Conservation (phyloP, 805 yeast species). For the Jamesozyma hellenica region DNA sequence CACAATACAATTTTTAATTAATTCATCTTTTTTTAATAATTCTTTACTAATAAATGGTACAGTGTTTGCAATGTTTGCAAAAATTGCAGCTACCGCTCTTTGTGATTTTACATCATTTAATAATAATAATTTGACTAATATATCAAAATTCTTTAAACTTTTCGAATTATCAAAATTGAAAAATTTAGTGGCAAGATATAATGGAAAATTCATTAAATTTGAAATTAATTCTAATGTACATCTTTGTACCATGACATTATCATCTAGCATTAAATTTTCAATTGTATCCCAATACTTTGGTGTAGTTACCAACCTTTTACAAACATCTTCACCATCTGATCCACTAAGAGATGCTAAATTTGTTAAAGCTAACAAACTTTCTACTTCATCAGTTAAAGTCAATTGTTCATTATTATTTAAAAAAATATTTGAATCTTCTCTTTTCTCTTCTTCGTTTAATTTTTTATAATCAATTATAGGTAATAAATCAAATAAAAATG, state of each 20-base stretch:
- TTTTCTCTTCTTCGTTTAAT: slow-evolving; percentile 2
- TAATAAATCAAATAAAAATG: slow-evolving; percentile 37
- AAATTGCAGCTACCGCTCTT: slow-evolving; percentile 31
- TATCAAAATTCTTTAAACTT: slow-evolving; percentile 33
- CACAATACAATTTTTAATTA: slow-evolving; percentile 19
- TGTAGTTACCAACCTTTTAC: slow-evolving; percentile 23
- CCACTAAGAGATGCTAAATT: slow-evolving; percentile 46
- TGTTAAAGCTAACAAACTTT: slow-evolving; percentile 55
- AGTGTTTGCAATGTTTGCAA: slow-evolving; percentile 28
- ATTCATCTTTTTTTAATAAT: slow-evolving; percentile 17
- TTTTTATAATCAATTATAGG: slow-evolving; percentile 5
- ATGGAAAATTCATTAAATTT: slow-evolving; percentile 40
- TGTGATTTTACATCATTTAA: slow-evolving; percentile 35
- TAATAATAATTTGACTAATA: slow-evolving; percentile 33
- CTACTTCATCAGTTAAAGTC: slow-evolving; percentile 34
- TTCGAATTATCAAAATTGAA: slow-evolving; percentile 41
- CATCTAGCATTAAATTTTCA: slow-evolving; percentile 35
- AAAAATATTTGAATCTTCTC: slow-evolving; percentile 2
- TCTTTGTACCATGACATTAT: slow-evolving; percentile 41
- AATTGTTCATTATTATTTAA: slow-evolving; percentile 11
- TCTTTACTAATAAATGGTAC: slow-evolving; percentile 30
- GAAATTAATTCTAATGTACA: slow-evolving; percentile 56
- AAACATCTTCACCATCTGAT: slow-evolving; percentile 32
- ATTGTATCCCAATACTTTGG: slow-evolving; percentile 38
- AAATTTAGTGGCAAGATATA: slow-evolving; percentile 39